A percentile compares a stretch with the other conserved stretches of the same genome.
Evolutionary conservation across 148 eudicot genomes (phyloP).

Genomic region (Arbutus unedo): DNA sequence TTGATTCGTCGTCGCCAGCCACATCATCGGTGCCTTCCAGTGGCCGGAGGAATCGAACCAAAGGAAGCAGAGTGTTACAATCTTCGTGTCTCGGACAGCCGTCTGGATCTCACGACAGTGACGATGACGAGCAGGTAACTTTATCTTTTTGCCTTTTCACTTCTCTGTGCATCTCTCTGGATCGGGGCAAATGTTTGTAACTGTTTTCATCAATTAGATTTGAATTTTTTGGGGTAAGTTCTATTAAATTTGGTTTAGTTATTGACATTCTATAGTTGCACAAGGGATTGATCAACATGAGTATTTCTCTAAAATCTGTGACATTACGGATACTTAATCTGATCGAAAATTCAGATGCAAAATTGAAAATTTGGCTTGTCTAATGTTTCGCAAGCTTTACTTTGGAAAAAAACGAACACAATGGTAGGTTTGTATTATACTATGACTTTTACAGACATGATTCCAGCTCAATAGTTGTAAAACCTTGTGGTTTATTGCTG

Average conservation of each 20-base stretch:
- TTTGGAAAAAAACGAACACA: not conserved
- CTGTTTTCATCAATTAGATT: too few relatives aligned
- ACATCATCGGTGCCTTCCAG: constrained; percentile 20
- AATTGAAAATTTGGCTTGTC: not conserved
- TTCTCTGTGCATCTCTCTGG: not conserved
- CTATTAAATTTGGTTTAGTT: too few relatives aligned
- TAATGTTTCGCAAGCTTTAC: not conserved
- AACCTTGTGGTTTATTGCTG: too few relatives aligned
- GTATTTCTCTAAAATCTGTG: too few relatives aligned
- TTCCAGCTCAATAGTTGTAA: too few relatives aligned
- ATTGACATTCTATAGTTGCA: too few relatives aligned
- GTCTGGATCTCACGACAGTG: constrained; percentile 36
- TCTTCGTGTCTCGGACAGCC: constrained; percentile 47
- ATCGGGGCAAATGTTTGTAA: too few relatives aligned
- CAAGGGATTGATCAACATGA: not conserved
- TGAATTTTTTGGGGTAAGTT: too few relatives aligned
- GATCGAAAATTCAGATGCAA: not conserved
- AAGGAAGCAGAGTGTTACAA: constrained; percentile 34
- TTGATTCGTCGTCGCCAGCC: constrained; percentile 30
- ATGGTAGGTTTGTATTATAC: not conserved
- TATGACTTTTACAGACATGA: too few relatives aligned
- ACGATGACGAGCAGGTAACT: constrained; percentile 41
- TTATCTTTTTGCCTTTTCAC: not conserved
- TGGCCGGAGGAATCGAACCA: constrained; percentile 32
- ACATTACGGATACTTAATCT: not conserved